These are phyloP conservation scores for Calonectria hawksworthii DNA, from an alignment of 2,329 filamentous ascomycete species.

Conservation along the genomic window DNA sequence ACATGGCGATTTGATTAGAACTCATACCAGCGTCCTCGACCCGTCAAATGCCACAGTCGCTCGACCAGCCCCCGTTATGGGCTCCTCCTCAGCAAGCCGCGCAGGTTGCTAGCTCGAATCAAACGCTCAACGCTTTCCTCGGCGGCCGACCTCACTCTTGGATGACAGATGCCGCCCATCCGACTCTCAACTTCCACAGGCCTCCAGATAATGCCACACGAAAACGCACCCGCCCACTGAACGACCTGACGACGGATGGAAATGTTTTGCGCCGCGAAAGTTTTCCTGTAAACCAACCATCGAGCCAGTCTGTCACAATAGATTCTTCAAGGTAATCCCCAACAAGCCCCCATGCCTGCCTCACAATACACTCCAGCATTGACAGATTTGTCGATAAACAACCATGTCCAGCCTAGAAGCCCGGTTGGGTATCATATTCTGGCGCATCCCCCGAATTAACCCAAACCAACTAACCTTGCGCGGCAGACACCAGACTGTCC, in stretches of 20 bases:
- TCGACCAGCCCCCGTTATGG: slow-evolving; percentile 34
- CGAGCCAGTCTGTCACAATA: slow-evolving; percentile 26
- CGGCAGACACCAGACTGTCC: slow-evolving; percentile 51
- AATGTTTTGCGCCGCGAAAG: slow-evolving; percentile 26
- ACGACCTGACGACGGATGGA: slow-evolving; percentile 32
- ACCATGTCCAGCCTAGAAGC: not conserved
- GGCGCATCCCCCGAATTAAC: not conserved
- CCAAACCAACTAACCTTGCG: slow-evolving; percentile 32
- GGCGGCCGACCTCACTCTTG: slow-evolving; percentile 51
- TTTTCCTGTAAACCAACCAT: slow-evolving; percentile 15
- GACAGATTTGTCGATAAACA: not conserved
- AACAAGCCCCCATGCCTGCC: not conserved
- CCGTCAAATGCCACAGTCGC: slow-evolving; percentile 44
- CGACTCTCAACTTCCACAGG: slow-evolving; percentile 20
- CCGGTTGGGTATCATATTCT: not conserved
- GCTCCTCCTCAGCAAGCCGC: slow-evolving; percentile 31
- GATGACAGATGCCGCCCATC: slow-evolving; percentile 40
- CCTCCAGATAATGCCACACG: slow-evolving; percentile 31
- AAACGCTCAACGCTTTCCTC: slow-evolving; percentile 57
- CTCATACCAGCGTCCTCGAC: slow-evolving; percentile 23
- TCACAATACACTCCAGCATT: not conserved
- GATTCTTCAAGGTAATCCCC: slow-evolving; percentile 14
- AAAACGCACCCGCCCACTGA: slow-evolving; percentile 38
- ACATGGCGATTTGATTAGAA: slow-evolving; percentile 23
- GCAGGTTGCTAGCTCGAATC: slow-evolving; percentile 57